phyloP scores from a whole-genome alignment of 2,329 filamentous ascomycete species.

The Stagonosporopsis chrysanthemi region DNA sequence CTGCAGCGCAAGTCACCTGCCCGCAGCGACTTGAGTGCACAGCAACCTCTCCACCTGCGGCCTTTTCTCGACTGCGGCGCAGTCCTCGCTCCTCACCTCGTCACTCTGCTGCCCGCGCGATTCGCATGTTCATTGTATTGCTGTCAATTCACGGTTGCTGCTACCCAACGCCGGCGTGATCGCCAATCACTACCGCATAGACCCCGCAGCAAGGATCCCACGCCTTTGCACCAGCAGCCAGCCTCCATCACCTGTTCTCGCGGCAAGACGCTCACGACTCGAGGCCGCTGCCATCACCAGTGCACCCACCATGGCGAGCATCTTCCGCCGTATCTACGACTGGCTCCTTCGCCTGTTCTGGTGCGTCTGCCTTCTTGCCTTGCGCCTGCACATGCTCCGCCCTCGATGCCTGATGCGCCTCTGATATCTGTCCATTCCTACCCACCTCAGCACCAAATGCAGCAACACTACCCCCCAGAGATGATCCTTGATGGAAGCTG shows the following conservation, averaged over 20 bases:
- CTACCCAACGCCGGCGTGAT: conserved; percentile 35
- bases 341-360: conserved; percentile 98
- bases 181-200: conserved; percentile 38
- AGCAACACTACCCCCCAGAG: conserved; percentile 24
- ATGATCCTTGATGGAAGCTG: conserved; percentile 29
- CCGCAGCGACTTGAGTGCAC: conserved; percentile 26
- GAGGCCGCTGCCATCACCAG: conserved; percentile 44
- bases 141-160: conserved; percentile 38
- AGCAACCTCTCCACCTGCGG: conserved; percentile 34
- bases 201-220: conserved; percentile 50
- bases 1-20: conserved; percentile 25
- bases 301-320: conserved; percentile 73
- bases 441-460: conserved; percentile 28
- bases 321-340: conserved; percentile 96
- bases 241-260: conserved; percentile 38
- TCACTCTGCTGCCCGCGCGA: conserved; percentile 23
- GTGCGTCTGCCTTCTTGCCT: conserved; percentile 62
- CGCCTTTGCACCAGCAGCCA: conserved; percentile 38
- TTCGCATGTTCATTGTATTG: conserved; percentile 20
- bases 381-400: conserved; percentile 19
- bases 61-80: conserved; percentile 36
- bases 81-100: conserved; percentile 37
- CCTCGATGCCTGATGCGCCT: conserved; percentile 40
- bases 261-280: conserved; percentile 32
- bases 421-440: conserved; percentile 31